phyloP scores from a whole-genome alignment of 106 monocot species.

The Vanilla planifolia region DNA sequence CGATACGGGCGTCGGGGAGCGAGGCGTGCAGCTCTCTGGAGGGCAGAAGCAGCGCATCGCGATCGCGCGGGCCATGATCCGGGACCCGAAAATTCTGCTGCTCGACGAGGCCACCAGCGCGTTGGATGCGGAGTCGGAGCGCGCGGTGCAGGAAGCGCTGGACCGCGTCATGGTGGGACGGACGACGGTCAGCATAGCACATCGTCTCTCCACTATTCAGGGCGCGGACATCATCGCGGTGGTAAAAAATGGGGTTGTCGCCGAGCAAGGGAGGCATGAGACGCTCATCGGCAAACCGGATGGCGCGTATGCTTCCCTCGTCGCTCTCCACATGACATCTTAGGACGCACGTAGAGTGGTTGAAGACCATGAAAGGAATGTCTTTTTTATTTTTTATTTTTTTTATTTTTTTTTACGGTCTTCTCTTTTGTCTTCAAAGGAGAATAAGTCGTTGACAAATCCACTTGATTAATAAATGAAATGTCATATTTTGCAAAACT shows the following conservation, averaged over 20 bases:
- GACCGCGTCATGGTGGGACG: constrained; percentile 49
- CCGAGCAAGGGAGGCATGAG: constrained; percentile 64
- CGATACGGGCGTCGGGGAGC: constrained; percentile 58
- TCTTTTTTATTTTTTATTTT: not conserved
- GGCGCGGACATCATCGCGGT: constrained; percentile 55
- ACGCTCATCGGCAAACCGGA: constrained; percentile 17
- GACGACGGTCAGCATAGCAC: constrained; percentile 53
- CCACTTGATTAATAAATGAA: too few species aligned
- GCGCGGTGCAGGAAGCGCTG: constrained; percentile 62
- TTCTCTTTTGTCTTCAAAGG: too few species aligned
- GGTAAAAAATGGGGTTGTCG: constrained; percentile 54
- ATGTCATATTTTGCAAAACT: too few species aligned
- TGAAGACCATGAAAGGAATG: not conserved
- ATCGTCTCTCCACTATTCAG: constrained; percentile 57
- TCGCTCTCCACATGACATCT: constrained; percentile 30
- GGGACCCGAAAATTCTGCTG: constrained; percentile 55
- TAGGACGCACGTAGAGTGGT: not conserved
- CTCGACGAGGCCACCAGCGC: constrained; percentile 82
- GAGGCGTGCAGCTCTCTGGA: constrained; percentile 67
- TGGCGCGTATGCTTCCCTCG: constrained; percentile 64
- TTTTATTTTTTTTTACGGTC: not conserved
- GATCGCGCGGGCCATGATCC: constrained; percentile 65
- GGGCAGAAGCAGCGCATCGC: constrained; percentile 86
- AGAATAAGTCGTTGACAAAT: too few species aligned
- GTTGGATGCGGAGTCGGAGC: constrained; percentile 74